Conservation (phyloP, 2,329 filamentous ascomycete genomes). For the Penicillium hesseltinei region DNA sequence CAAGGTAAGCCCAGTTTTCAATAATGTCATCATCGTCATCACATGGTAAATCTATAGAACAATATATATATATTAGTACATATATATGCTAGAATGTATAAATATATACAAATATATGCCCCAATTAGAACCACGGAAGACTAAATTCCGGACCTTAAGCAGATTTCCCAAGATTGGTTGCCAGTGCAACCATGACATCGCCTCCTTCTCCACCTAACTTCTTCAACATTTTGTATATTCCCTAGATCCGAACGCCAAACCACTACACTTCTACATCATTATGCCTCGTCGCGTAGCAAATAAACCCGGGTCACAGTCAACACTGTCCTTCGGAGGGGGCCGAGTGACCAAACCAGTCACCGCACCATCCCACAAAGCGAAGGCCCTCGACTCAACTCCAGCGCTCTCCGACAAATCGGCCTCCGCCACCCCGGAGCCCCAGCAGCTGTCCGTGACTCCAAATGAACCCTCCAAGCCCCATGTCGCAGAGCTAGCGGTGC, state of each 20-base stretch:
- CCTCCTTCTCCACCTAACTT: constrained; percentile 3
- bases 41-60: neutral
- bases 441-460: constrained; percentile 27
- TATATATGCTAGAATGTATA: neutral
- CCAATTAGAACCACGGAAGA: neutral
- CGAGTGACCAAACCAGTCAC: constrained; percentile 59
- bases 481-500: constrained; percentile 38
- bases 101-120: neutral
- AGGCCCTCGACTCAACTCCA: constrained; percentile 36
- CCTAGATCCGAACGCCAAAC: neutral
- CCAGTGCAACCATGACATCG: constrained; percentile 11
- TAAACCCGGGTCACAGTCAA: constrained; percentile 51
- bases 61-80: neutral
- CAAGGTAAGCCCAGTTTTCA: neutral
- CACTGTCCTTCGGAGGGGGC: constrained; percentile 61
- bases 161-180: neutral
- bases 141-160: neutral
- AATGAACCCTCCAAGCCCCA: constrained; percentile 31
- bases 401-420: constrained; percentile 30
- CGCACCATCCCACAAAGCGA: constrained; percentile 34
- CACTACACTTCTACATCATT: neutral
- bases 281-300: constrained; percentile 46
- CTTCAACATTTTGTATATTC: neutral
- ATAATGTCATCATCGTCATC: constrained; percentile 12
- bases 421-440: constrained; percentile 27